These are phyloP conservation scores for Botrytis cinerea DNA, from an alignment of 2,329 filamentous ascomycete species.

Conservation along the genomic window DNA sequence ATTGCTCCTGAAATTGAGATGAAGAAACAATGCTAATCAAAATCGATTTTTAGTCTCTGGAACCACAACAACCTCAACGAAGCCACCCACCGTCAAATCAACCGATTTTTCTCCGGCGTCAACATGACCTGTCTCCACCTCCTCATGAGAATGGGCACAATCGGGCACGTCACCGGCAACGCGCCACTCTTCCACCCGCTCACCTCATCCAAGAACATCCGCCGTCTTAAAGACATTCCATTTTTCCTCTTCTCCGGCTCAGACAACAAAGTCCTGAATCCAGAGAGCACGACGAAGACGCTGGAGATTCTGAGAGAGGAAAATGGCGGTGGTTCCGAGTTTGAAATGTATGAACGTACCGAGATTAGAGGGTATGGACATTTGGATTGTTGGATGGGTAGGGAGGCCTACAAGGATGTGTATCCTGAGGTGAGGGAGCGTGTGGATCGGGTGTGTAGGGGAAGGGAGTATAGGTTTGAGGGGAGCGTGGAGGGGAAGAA, in stretches of 20 bases:
- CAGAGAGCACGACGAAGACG: conserved; percentile 54
- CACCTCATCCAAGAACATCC: conserved; percentile 53
- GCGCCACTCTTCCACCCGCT: conserved; percentile 50
- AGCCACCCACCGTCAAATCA: conserved; percentile 62
- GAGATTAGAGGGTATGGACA: conserved; percentile 61
- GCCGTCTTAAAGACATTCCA: conserved; percentile 53
- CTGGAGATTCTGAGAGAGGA: conserved; percentile 55
- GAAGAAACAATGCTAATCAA: not conserved
- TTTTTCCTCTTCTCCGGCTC: conserved; percentile 57
- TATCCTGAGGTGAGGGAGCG: conserved; percentile 58
- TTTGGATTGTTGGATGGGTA: conserved; percentile 64
- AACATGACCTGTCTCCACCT: conserved; percentile 59
- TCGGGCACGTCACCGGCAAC: conserved; percentile 55
- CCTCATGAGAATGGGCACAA: conserved; percentile 57
- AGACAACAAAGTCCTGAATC: conserved; percentile 58
- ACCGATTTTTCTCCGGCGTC: conserved; percentile 63
- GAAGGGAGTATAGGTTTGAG: conserved; percentile 34
- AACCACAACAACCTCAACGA: conserved; percentile 66
- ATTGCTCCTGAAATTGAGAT: not conserved
- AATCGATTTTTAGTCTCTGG: conserved; percentile 48
- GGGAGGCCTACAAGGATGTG: conserved; percentile 59
- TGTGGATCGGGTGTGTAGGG: conserved; percentile 51
- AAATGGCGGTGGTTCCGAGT: conserved; percentile 49
- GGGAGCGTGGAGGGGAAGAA: conserved; percentile 27
- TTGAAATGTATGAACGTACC: conserved; percentile 50